Evolutionary conservation across 1,284 basidiomycete species (phyloP), one percentile per base, ranked within the genome.

Genomic region (Trichosporon ovoides): DNA sequence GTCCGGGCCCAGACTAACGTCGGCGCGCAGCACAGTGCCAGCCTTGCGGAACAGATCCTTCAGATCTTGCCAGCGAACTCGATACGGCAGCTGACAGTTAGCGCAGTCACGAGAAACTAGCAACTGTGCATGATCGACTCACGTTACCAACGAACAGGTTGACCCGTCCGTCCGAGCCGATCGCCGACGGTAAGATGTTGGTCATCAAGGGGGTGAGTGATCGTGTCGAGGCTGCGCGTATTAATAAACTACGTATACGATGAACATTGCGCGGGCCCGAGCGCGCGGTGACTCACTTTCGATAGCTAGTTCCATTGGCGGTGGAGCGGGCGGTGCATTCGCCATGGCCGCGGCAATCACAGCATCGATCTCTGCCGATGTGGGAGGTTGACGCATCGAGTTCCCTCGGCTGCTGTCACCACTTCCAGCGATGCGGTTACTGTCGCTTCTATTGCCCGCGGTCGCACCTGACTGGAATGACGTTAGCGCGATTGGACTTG

Each of bases 1-100:
- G 72, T 96, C 93, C 2, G 89, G 89, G 1, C 91, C 91, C 1
- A 96, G 82, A 13, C 89, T 89, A 53, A 96, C 91, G 71, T 97
- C 95, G 7, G 95, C 94, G 35, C 95, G 86, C 19, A 97, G 82
- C 56, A 98, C 93, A 0, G 92, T 95, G 50, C 95, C 95, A 1
- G 92, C 89, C 66, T 90, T 88, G 52, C 95, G 86, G 77, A 98
- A 97, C 52, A 98, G 84, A 75, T 98, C 95, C 72, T 98, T 98
- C 65, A 98, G 84, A 78, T 98, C 95, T 79, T 97, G 93, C 93
- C 93, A 97, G 64, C 91, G 85, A 31, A 93, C 91, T 64, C 90
- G 83, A 78, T 92, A 92, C 1, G 92, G 91, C 16, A 96, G 83
- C 88, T 92, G 77, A n/a, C 50, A 34, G 57, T 63, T 22, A 60